Evolutionary conservation across 768 basidiomycete species (phyloP).

Genomic region (Rhodotorula paludigena): DNA sequence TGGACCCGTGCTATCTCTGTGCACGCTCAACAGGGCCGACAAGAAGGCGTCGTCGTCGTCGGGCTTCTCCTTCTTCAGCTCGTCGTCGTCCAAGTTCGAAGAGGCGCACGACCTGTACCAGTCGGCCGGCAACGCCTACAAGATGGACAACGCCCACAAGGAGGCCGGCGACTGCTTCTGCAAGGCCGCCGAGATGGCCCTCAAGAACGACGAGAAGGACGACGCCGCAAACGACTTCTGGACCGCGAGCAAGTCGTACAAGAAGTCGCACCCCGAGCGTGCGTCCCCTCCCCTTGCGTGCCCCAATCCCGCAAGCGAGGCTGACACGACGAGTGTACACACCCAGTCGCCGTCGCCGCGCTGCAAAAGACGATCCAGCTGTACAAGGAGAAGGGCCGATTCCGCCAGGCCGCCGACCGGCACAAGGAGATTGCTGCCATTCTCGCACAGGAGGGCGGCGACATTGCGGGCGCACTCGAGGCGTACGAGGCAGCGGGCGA

Average conservation of each 20-base stretch:
- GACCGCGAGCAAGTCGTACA: slow-evolving; percentile 95
- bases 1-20: not conserved
- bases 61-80: slow-evolving; percentile 47
- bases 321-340: too few relatives aligned
- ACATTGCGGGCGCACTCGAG: slow-evolving; percentile 44
- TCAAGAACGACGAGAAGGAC: slow-evolving; percentile 76
- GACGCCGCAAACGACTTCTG: slow-evolving; percentile 99
- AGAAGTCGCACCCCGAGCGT: slow-evolving; percentile 81
- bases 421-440: slow-evolving; percentile 97
- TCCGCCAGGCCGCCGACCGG: slow-evolving; percentile 94
- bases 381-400: slow-evolving; percentile 76
- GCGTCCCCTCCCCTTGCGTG: slow-evolving; percentile 46
- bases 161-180: slow-evolving; percentile 89
- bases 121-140: slow-evolving; percentile 75
- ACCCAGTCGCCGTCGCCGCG: slow-evolving; percentile 78
- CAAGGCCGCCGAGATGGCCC: slow-evolving; percentile 88
- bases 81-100: slow-evolving; percentile 79
- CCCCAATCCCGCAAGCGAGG: too few relatives aligned
- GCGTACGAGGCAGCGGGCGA: slow-evolving; percentile 91
- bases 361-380: slow-evolving; percentile 76
- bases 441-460: slow-evolving; percentile 74
- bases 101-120: slow-evolving; percentile 94
- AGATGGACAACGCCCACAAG: slow-evolving; percentile 81
- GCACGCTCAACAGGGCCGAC: slow-evolving; percentile 57
- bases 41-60: slow-evolving; percentile 80